Conservation (phyloP, 805 yeast genomes). For the Pichia eremophila region DNA sequence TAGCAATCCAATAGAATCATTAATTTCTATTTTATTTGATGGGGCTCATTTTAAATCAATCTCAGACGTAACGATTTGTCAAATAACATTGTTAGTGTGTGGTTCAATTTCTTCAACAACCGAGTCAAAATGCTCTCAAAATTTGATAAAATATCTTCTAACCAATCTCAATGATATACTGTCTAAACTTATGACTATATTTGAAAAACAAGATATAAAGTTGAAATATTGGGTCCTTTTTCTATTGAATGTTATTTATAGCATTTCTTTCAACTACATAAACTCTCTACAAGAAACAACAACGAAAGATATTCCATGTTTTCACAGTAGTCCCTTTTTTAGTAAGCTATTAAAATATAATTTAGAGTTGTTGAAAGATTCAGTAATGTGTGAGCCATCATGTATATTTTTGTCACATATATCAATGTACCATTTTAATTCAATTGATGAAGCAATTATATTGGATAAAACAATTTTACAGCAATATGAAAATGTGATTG, state of each 20-base stretch:
- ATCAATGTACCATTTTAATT: constrained; percentile 3
- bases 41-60: constrained; percentile 7
- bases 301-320: not conserved
- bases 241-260: not conserved
- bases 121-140: not conserved
- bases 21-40: constrained; percentile 13
- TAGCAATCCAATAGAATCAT: constrained; percentile 15
- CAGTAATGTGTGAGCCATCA: constrained; percentile 20
- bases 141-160: not conserved
- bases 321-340: not conserved
- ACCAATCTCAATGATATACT: constrained; percentile 3
- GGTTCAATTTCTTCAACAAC: constrained; percentile 6
- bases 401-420: constrained; percentile 24
- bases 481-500: constrained; percentile 41
- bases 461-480: constrained; percentile 34
- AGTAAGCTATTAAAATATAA: constrained; percentile 15
- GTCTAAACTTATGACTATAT: constrained; percentile 10
- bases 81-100: constrained; percentile 23
- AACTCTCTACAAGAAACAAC: too few species aligned
- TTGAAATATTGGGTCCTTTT: constrained; percentile 19
- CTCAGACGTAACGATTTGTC: constrained; percentile 6
- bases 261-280: not conserved
- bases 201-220: constrained; percentile 14
- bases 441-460: not conserved
- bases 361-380: constrained; percentile 30